These are phyloP conservation scores for Pseudonitzschia multiseries DNA, from an alignment of 108 stramenopile genomes.

Conservation along the genomic window DNA sequence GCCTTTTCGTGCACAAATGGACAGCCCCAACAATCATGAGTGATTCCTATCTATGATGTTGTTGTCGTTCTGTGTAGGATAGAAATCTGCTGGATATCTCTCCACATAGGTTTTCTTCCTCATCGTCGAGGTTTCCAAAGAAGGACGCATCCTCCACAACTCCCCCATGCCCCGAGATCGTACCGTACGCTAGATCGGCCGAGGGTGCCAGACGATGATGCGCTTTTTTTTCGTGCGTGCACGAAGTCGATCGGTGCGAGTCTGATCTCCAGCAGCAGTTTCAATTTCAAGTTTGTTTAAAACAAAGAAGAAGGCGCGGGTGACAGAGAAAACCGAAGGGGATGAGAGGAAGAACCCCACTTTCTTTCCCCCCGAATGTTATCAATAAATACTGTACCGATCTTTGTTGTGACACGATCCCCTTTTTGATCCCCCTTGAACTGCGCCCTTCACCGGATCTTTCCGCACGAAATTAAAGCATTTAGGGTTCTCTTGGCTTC, in stretches of 20 bases:
- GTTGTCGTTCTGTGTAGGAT: neutral
- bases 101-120: neutral
- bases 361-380: neutral
- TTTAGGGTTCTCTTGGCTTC: conserved; percentile 7
- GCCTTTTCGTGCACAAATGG: neutral
- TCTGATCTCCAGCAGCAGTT: neutral
- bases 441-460: neutral
- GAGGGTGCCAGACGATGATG: neutral
- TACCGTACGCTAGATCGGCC: neutral
- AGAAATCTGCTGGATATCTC: neutral
- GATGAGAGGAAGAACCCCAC: neutral
- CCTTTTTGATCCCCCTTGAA: conserved; percentile 4
- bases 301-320: conserved; percentile 3
- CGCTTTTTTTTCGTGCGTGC: neutral
- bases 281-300: too few species aligned
- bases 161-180: neutral
- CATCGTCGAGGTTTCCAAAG: neutral
- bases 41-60: neutral
- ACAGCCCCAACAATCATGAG: neutral
- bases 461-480: neutral
- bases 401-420: neutral
- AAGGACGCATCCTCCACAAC: neutral
- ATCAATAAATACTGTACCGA: too few species aligned
- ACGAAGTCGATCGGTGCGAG: neutral
- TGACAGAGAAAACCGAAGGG: neutral